A percentile compares a stretch with the other conserved stretches of the same genome.
These are phyloP conservation scores for Gracilariopsis chorda DNA, from an alignment of 23 red algal species.

Conservation along the genomic window DNA sequence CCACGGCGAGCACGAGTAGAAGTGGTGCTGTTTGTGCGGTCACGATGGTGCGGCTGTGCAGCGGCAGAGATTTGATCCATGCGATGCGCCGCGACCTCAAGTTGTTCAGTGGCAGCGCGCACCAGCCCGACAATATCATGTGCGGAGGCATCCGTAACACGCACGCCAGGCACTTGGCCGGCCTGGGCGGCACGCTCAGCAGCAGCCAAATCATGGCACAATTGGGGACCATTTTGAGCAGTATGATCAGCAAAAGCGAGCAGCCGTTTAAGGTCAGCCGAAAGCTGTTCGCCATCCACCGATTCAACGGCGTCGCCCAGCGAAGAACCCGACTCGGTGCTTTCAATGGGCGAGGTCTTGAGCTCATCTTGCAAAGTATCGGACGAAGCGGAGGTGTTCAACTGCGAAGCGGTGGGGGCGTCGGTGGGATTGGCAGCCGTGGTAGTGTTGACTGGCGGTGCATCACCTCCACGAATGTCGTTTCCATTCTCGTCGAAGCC, in stretches of 20 bases:
- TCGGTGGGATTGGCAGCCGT: background rate
- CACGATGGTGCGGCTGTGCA: background rate
- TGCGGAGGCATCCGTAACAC: background rate
- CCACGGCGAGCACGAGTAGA: background rate
- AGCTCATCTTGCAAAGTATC: slow-evolving; percentile 24
- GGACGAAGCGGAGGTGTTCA: background rate
- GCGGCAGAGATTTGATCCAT: slow-evolving; percentile 36
- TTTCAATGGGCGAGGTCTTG: slow-evolving; percentile 57
- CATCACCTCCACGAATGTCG: slow-evolving; percentile 16
- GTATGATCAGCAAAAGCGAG: slow-evolving; percentile 35
- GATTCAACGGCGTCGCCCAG: slow-evolving; percentile 30
- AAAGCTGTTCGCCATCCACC: slow-evolving; percentile 8
- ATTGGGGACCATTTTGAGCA: background rate
- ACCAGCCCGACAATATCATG: slow-evolving; percentile 34
- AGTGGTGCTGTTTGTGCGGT: background rate
- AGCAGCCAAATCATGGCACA: background rate
- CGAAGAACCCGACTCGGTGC: slow-evolving; percentile 48
- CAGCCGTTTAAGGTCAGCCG: background rate
- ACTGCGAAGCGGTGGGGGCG: too few species aligned
- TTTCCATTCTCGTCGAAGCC: slow-evolving; percentile 49
- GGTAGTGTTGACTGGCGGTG: background rate
- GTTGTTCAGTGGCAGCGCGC: slow-evolving; percentile 43
- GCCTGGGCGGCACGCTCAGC: background rate
- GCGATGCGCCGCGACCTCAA: slow-evolving; percentile 31
- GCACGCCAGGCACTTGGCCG: background rate